Base-by-base conservation (phyloP, 805 yeast species). In the Candida broadrunensis region DNA sequence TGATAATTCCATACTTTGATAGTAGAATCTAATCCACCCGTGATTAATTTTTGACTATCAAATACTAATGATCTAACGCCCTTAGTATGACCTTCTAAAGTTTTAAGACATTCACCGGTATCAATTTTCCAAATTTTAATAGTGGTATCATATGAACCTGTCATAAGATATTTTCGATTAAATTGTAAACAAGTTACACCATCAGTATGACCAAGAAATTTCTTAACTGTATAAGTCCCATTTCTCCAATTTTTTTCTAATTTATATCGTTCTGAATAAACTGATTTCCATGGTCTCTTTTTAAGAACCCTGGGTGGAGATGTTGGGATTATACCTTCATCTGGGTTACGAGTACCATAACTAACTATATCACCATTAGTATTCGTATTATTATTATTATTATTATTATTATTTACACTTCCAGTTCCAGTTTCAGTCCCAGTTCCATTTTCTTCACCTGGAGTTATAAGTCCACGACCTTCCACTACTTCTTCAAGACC, bases 181-280 rank as follows among this genome's bases (percentile, higher is more conserved):
- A 87, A 89, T 61, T 88, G 95, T 43, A 93, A 70, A 47, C 96
- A 81, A 35, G 91, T 74, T n/a, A 93, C 83, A 16, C 96, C 95
- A 58, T 87, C 96, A 38, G 80, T 77, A 56, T 90, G 98, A 8
- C 95, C 96, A 44, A 70, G 65, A 55, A 89, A 88, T 39, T 73
- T 80, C 42, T 74, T 80, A 18, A 82, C 63, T 21, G 69, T 68
- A 62, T 80, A 87, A 15, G 73, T 66, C 9, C 97, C 97, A 47
- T 83, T 81, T 46, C 99, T 73, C 99, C 99, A 93, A 63, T 93
- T 91, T 51, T 87, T 80, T 61, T 93, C 99, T 45, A 93, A 89
- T 61, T 81, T 83, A 63, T 77, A 91, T 27, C 99, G 73, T 63
- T 93, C 99, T 35, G 88, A 76, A 62, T 93, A 91, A 18, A 91